Percentiles rank a stretch among this genome's conserved stretches.
Conservation (phyloP, 768 basidiomycete genomes). For the Rhizopogon rudus region DNA sequence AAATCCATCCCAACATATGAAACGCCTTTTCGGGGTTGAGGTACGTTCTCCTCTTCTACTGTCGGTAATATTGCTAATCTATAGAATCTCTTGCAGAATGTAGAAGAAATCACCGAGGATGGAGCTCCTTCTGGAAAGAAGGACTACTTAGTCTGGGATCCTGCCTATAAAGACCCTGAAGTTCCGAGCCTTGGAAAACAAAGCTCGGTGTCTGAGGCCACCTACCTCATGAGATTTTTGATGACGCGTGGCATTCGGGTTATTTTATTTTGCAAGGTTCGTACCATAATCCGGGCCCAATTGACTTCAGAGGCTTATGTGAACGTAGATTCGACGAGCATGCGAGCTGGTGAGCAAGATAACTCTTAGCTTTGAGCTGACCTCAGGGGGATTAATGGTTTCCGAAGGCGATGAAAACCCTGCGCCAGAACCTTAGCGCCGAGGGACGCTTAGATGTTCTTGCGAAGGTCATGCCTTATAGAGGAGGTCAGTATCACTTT, state of each 20-base stretch:
- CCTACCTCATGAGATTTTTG: slow-evolving; percentile 66
- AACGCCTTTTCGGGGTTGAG: slow-evolving; percentile 64
- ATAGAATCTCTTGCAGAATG: slow-evolving; percentile 30
- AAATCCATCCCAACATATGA: slow-evolving; percentile 74
- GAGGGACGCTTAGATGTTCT: slow-evolving; percentile 77
- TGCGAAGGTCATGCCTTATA: slow-evolving; percentile 72
- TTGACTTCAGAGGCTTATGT: not conserved
- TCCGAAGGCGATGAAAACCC: slow-evolving; percentile 71
- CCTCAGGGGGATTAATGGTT: slow-evolving; percentile 3
- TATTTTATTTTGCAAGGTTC: slow-evolving; percentile 86
- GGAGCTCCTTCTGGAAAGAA: slow-evolving; percentile 80
- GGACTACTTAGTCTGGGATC: slow-evolving; percentile 78
- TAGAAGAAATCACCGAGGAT: slow-evolving; percentile 70
- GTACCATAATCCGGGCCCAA: not conserved
- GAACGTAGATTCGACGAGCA: slow-evolving; percentile 61
- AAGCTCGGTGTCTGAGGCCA: slow-evolving; percentile 65
- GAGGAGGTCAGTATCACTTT: slow-evolving; percentile 54
- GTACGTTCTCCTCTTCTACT: slow-evolving; percentile 12
- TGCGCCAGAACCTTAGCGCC: slow-evolving; percentile 64
- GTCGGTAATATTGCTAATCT: not conserved
- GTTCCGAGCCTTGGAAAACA: slow-evolving; percentile 50
- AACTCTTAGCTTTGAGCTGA: not conserved
- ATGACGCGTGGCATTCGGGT: slow-evolving; percentile 79
- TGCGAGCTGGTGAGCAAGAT: slow-evolving; percentile 65
- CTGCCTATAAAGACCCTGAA: slow-evolving; percentile 50